Conservation (phyloP, 176 grass and related monocot genomes). For the Oryza punctata region DNA sequence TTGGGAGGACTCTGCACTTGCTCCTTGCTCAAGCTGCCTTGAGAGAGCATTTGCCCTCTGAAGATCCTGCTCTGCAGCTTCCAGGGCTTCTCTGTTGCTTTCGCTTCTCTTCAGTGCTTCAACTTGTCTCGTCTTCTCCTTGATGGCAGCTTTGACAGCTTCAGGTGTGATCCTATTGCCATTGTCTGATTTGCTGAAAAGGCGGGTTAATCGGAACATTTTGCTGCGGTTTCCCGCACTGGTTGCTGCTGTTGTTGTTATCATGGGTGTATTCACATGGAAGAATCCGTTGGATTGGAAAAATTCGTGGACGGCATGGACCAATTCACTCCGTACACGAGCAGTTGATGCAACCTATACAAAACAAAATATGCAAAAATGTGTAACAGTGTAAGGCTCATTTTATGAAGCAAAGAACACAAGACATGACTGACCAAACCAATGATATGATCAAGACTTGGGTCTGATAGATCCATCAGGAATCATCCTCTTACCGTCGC, state of each 20-base stretch:
- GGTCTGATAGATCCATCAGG: neutral
- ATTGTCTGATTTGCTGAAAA: conserved; percentile 19
- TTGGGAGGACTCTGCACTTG: conserved; percentile 19
- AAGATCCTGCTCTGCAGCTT: conserved; percentile 50
- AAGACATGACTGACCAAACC: neutral
- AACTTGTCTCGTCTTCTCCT: conserved; percentile 50
- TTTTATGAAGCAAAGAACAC: neutral
- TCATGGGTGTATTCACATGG: conserved; percentile 66
- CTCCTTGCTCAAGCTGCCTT: conserved; percentile 1
- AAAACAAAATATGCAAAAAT: neutral
- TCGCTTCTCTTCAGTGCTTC: conserved; percentile 51
- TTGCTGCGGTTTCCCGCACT: conserved; percentile 21
- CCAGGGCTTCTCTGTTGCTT: conserved; percentile 61
- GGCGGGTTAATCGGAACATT: conserved; percentile 45
- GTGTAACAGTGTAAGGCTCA: neutral
- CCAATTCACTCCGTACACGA: conserved; percentile 52
- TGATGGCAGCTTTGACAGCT: conserved; percentile 47
- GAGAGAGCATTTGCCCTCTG: conserved; percentile 42
- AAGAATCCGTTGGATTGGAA: conserved; percentile 65
- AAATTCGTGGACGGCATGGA: conserved; percentile 46
- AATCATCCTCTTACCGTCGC: conserved; percentile 36
- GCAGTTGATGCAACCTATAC: conserved; percentile 62
- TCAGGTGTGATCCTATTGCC: conserved; percentile 41
- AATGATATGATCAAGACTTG: neutral
- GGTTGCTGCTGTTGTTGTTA: conserved; percentile 44